Evolutionary conservation across 148 eudicot species (phyloP).

Genomic region (Polygonum aviculare): DNA sequence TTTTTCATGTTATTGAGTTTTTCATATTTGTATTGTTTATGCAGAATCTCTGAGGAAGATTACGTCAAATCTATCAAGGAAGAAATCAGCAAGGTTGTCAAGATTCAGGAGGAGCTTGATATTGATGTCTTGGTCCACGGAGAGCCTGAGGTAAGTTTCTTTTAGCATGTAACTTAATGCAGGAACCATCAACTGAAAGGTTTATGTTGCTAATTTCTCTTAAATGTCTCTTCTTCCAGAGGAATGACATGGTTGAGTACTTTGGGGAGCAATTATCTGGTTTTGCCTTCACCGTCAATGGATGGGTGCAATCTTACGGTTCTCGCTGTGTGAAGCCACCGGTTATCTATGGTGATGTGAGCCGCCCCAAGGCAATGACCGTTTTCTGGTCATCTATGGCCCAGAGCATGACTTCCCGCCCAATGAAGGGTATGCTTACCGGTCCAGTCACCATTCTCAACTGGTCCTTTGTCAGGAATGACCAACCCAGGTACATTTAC

Average conservation of each 20-base stretch:
- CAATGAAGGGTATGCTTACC: constrained; percentile 97
- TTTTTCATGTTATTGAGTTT: background rate
- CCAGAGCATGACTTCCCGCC: constrained; percentile 92
- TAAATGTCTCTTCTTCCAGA: constrained; percentile 32
- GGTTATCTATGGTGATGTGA: constrained; percentile 92
- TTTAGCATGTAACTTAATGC: background rate
- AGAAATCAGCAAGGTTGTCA: constrained; percentile 81
- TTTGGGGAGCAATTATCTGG: constrained; percentile 94
- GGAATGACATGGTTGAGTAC: constrained; percentile 92
- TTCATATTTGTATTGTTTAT: constrained; percentile 27
- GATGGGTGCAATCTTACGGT: constrained; percentile 95
- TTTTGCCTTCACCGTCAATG: constrained; percentile 83
- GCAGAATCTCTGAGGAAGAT: constrained; percentile 74
- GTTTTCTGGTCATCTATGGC: constrained; percentile 90
- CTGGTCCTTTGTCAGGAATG: constrained; percentile 93
- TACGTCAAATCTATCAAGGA: constrained; percentile 73
- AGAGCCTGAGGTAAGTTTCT: constrained; percentile 68
- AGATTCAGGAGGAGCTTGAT: constrained; percentile 90
- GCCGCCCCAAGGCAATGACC: constrained; percentile 94
- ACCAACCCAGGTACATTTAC: constrained; percentile 73
- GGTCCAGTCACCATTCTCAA: constrained; percentile 92
- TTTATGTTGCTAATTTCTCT: background rate
- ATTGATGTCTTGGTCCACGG: constrained; percentile 93
- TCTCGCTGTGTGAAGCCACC: constrained; percentile 99
- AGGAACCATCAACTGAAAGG: too few relatives aligned